Base-by-base conservation (phyloP, 768 basidiomycete species). In the Tylopilus sp. region DNA sequence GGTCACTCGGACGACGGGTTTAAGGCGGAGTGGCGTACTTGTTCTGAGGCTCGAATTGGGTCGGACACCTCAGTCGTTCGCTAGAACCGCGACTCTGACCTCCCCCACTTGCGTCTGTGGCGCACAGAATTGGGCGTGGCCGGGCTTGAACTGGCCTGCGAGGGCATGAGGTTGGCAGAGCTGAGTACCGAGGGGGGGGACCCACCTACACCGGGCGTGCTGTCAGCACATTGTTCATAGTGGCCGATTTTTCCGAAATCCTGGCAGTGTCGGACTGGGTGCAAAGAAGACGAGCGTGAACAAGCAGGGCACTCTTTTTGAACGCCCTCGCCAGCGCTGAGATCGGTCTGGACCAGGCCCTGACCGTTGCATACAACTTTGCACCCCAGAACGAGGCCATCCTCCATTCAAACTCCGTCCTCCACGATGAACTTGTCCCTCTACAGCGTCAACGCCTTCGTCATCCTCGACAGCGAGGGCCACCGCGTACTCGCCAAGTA, bases 401-500 rank as follows among this genome's bases (percentile, higher is more conserved):
- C n/a, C n/a, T 28, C 22, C 22, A 16, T 58, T 69, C 52, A 63
- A 53, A 68, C 65, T 65, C 66, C 57, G 60, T 45, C 31, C 4
- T 36, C 29, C 44, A 22, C 30, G 19, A 71, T 71, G 85, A 97
- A 96, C 67, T 75, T 97, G 46, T 86, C 93, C 9, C 78, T 99
- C 41, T 95, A 98, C 75, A 86, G 86, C 62, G 76, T 95, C 53
- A 82, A 86, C 42, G 92, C 86, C 1, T 89, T 98, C 70, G 67
- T 99, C 58, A 84, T 98, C 64, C 86, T 98, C 62, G 97, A 99
- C 78, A 77, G 86, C n/a, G 95, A 98, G 62, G 95, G 95, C 21
- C 87, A 92, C 65, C 89, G 97, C 45, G 88, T 98, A 25, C 81
- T 99, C 11, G 90, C 96, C 28, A 98, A 98, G 71, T 98, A 98